Evolutionary conservation across 106 monocot species (phyloP).

Genomic region (Dioscorea dumetorum): DNA sequence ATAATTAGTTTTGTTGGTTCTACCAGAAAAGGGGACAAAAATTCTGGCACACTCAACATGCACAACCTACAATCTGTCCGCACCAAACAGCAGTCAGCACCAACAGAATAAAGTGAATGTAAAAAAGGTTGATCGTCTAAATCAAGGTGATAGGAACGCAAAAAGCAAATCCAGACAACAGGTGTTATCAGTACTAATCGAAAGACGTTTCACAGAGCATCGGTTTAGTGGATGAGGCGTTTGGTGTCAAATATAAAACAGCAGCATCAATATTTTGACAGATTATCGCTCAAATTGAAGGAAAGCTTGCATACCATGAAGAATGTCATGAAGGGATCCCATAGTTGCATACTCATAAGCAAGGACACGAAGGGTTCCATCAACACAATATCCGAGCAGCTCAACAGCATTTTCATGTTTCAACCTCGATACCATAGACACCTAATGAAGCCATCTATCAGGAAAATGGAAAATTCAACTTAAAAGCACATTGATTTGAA

Average conservation of each 20-base stretch:
- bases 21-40: too few species aligned
- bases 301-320: neutral
- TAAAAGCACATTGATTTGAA: neutral
- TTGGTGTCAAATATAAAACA: neutral
- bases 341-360: slow-evolving; percentile 16
- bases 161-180: neutral
- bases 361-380: slow-evolving; percentile 10
- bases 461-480: neutral
- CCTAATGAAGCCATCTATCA: slow-evolving; percentile 10
- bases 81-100: too few species aligned
- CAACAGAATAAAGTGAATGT: too few species aligned
- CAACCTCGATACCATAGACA: slow-evolving; percentile 29
- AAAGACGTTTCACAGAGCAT: neutral
- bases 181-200: neutral
- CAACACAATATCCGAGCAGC: slow-evolving; percentile 13
- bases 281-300: neutral
- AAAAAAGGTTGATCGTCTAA: too few species aligned
- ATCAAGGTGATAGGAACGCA: neutral
- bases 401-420: slow-evolving; percentile 16
- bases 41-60: too few species aligned
- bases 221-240: too few species aligned
- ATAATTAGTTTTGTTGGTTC: too few species aligned
- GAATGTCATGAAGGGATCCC: slow-evolving; percentile 19
- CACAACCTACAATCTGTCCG: too few species aligned
- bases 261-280: neutral